Evolutionary conservation across 208 protist genomes (phyloP), one percentile per base, ranked within the genome.

Genomic region (Plasmodiophora brassicae): DNA sequence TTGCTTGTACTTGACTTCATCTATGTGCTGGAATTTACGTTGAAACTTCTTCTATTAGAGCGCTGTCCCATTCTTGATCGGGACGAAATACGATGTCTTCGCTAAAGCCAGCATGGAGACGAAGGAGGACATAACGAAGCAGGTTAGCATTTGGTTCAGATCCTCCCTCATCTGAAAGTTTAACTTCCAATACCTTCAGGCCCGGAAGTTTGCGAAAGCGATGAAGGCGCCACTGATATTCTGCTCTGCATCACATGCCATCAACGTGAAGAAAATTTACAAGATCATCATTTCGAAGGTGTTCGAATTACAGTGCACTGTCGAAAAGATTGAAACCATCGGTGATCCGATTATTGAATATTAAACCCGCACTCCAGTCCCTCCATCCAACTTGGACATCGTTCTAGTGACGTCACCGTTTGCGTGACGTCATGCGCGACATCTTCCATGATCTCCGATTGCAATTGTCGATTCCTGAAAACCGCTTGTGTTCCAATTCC

Each of bases 161-260:
- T n/a, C n/a, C n/a, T n/a, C n/a, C n/a, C n/a, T n/a, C n/a, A n/a
- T n/a, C n/a, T n/a, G n/a, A n/a, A n/a, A n/a, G n/a, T n/a, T n/a
- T n/a, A n/a, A n/a, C 10, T 43, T 25, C 35, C 85, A 88, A 65
- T 45, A 78, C 8, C 5, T 85, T 5, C 45, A 89, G 88, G 90
- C 93, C 43, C 45, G 87, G 28, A 94, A 94, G 54, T 97, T 94
- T 87, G 94, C 96, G 0, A 91, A 94, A 45, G 95, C 94, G 1
- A 97, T 97, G 95, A 95, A 95, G 36, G 89, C 93, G 38, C 94
- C 95, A 14, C 88, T 97, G 22, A 92, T 97, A n/a, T 97, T 96
- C 85, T 95, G 93, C 87, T 95, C 93, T 0, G 88, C 95, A 14
- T 91, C 88, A 28, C 78, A 89, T 20, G 88, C 91, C 0, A 95